These are phyloP conservation scores for Daedaleopsis sinensis DNA, from an alignment of 768 basidiomycete genomes.

Conservation along the genomic window DNA sequence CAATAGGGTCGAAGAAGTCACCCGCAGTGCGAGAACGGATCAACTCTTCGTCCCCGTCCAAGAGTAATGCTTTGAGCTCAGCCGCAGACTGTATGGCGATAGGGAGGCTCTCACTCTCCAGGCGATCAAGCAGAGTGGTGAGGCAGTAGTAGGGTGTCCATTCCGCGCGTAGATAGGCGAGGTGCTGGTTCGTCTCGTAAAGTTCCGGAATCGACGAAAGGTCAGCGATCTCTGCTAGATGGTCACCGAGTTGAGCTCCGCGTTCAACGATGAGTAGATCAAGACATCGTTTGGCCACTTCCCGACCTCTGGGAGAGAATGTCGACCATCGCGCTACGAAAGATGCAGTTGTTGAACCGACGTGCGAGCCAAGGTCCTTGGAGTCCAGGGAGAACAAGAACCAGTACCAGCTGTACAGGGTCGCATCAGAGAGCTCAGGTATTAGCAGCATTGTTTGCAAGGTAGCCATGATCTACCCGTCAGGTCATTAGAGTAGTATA, in stretches of 20 bases:
- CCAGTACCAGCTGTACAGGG: conserved; percentile 76
- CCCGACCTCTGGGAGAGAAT: conserved; percentile 55
- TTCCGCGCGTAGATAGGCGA: conserved; percentile 47
- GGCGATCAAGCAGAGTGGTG: conserved; percentile 70
- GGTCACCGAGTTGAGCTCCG: conserved; percentile 50
- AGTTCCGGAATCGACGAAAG: conserved; percentile 74
- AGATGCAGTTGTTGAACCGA: conserved; percentile 86
- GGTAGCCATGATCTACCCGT: conserved; percentile 86
- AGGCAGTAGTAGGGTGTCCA: conserved; percentile 61
- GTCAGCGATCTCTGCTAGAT: conserved; percentile 82
- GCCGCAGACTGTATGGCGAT: conserved; percentile 72
- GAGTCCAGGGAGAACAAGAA: conserved; percentile 73
- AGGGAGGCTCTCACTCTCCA: conserved; percentile 76
- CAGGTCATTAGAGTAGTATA: neutral
- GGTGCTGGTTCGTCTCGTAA: conserved; percentile 40
- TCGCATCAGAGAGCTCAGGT: conserved; percentile 74
- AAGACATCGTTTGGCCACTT: conserved; percentile 60
- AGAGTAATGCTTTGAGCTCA: conserved; percentile 75
- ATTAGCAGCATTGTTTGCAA: conserved; percentile 87
- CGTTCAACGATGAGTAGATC: conserved; percentile 70
- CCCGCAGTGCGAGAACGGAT: conserved; percentile 73
- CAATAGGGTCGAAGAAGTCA: conserved; percentile 80
- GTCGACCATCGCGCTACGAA: conserved; percentile 77
- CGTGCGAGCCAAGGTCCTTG: conserved; percentile 77
- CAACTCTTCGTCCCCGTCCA: conserved; percentile 49